Percentiles rank a stretch among this genome's conserved stretches.
phyloP scores from a whole-genome alignment of 169 alveolate genomes.

The Plasmodium falciparum region DNA sequence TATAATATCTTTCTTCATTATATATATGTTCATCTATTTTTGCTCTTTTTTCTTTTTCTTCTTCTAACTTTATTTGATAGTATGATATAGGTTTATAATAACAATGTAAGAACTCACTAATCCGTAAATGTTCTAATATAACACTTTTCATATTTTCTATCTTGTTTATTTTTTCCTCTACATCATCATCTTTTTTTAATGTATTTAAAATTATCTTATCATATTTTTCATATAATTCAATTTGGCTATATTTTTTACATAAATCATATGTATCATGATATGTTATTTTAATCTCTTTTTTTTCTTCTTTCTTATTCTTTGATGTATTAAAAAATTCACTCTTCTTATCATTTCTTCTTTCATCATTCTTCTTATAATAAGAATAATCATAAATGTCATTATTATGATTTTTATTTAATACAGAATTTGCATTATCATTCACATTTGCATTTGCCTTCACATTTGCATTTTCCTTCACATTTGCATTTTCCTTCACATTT shows the following conservation, averaged over 20 bases:
- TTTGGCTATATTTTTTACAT: slow-evolving; percentile 7
- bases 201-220: slow-evolving; percentile 42
- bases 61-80: slow-evolving; percentile 51
- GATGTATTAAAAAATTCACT: background rate
- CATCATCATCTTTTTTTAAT: slow-evolving; percentile 4
- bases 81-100: slow-evolving; percentile 69
- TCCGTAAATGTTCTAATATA: slow-evolving; percentile 49
- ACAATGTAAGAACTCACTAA: slow-evolving; percentile 60
- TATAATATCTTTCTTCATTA: background rate
- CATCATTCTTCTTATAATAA: background rate
- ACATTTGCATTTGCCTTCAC: too few relatives aligned
- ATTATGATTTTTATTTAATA: too few relatives aligned
- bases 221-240: slow-evolving; percentile 54
- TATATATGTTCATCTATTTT: background rate
- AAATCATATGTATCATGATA: background rate
- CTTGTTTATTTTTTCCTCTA: slow-evolving; percentile 20
- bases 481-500: too few relatives aligned
- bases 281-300: background rate
- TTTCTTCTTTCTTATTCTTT: background rate
- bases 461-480: too few relatives aligned
- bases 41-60: slow-evolving; percentile 34
- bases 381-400: background rate
- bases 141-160: slow-evolving; percentile 27
- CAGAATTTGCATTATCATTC: too few relatives aligned
- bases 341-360: background rate